These are phyloP conservation scores for Globisporangium uncinulatum DNA, from an alignment of 352 stramenopile species.

Conservation along the genomic window DNA sequence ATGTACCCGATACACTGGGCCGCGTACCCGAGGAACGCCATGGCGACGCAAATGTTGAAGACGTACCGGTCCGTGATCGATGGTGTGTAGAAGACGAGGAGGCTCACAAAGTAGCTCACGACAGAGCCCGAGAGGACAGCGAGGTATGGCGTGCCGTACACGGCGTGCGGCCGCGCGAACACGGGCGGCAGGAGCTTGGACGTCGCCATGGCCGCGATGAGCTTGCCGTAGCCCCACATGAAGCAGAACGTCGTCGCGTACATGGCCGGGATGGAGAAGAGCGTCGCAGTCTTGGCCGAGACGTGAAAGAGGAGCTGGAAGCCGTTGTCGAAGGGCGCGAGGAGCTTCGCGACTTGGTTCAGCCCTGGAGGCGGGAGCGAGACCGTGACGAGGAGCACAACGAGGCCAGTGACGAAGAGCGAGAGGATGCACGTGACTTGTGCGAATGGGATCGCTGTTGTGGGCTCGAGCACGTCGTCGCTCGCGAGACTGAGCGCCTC, in stretches of 20 bases:
- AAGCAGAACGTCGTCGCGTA: conserved; percentile 30
- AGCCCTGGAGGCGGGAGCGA: conserved; percentile 15
- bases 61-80: conserved; percentile 18
- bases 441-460: conserved; percentile 14
- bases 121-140: conserved; percentile 18
- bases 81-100: conserved; percentile 18
- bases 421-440: conserved; percentile 19
- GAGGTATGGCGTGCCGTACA: conserved; percentile 15
- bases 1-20: conserved; percentile 30
- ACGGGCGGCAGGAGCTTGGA: conserved; percentile 24
- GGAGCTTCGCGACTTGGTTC: conserved; percentile 20
- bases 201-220: conserved; percentile 24
- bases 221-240: conserved; percentile 32
- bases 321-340: conserved; percentile 24
- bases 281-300: conserved; percentile 15
- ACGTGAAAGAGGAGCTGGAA: conserved; percentile 25
- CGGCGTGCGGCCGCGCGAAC: conserved; percentile 9
- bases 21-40: conserved; percentile 23
- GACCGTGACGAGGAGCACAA: conserved; percentile 23
- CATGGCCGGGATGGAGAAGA: conserved; percentile 30
- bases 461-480: conserved; percentile 19
- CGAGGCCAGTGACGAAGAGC: conserved; percentile 15
- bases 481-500: conserved; percentile 21
- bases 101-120: conserved; percentile 19
- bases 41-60: conserved; percentile 27